Base-by-base conservation (phyloP, 148 eudicot species). In the Oxyria digyna region DNA sequence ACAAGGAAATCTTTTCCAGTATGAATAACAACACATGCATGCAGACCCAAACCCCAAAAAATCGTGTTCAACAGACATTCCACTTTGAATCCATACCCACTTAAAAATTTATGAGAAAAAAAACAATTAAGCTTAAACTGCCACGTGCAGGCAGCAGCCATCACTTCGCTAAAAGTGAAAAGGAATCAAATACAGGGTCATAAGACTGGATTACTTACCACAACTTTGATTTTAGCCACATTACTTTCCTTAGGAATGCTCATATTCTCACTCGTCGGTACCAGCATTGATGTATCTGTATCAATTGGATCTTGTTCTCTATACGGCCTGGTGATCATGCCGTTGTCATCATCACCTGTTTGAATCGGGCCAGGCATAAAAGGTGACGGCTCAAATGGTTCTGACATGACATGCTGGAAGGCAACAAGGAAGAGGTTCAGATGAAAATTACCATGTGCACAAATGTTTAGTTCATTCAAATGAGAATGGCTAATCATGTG, bases 181-280 rank as follows among this genome's bases (percentile, higher is more conserved):
- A 54, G 24, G 31, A 54, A 54, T 23, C 62, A 54, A 52, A 54
- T 23, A 9, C 14, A 12, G 31, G 38, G 33, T 59, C 37, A 59
- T 24, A 8, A 59, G 4, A 38, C 24, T 66, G 69, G 18, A 35
- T 37, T 40, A 76, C 85, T 78, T 87, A 94, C 99, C 87, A 94
- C 97, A 46, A 94, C 99, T 90, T 88, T 94, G 74, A 94, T 84
- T 78, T 94, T 94, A 68, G 99, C 97, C 79, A 94, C 97, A 72
- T 87, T 94, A 70, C 73, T 88, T 74, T 94, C 99, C 83, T 85
- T 94, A 24, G 91, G 67, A 76, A 42, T 78, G 73, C 10, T 80
- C 78, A 88, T 96, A 75, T 87, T 94, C 62, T 82, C 92, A 71
- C 67, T 66, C 48, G 75, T 55, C 31, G 89, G 68, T 40, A 79